Base-by-base conservation (phyloP, 1,284 basidiomycete species). In the Laetiporus sulphureus region DNA sequence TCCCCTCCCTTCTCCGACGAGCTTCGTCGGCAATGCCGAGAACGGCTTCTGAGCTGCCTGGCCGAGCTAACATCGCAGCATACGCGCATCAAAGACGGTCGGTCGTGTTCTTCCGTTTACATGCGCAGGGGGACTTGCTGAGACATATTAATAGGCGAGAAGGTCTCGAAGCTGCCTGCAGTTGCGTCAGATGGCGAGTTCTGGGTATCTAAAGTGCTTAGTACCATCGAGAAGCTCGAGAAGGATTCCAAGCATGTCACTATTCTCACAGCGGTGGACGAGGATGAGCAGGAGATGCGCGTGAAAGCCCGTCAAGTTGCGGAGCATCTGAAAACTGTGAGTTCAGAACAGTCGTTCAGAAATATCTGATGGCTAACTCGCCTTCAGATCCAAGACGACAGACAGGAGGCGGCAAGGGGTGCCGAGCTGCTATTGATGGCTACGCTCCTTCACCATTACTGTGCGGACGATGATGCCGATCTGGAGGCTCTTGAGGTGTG, bases 121-220 rank as follows among this genome's bases (percentile, higher is more conserved):
- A n/a, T n/a, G n/a, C n/a, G n/a, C n/a, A n/a, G n/a, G n/a, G n/a
- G n/a, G n/a, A n/a, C 30, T 36, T 15, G 6, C 16, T 13, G 11
- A 31, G 6, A 24, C 20, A 24, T 11, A 18, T 20, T 27, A 4
- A 30, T 18, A 48, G 62, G 53, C 52, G 77, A 67, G 30, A 70
- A 75, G 40, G 79, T 75, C 49, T 60, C 68, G 1, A 83, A 81
- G 56, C 59, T 72, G 16, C 64, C 75, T 15, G 85, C 77, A 2
- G 73, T 79, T 18, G 75, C 85, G 32, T 71, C 77, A 4, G 74
- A 84, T 42, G 88, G 90, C 19, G 73, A 83, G 52, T 79, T 87
- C 42, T 97, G 93, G 94, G 67, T 90, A 3, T 71, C 78, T 5
- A 80, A 79, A 53, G 77, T 80, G 4, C 67, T 92, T 25, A 62